phyloP scores from a whole-genome alignment of 495 filamentous ascomycete genomes.

The Penicillium herquei region DNA sequence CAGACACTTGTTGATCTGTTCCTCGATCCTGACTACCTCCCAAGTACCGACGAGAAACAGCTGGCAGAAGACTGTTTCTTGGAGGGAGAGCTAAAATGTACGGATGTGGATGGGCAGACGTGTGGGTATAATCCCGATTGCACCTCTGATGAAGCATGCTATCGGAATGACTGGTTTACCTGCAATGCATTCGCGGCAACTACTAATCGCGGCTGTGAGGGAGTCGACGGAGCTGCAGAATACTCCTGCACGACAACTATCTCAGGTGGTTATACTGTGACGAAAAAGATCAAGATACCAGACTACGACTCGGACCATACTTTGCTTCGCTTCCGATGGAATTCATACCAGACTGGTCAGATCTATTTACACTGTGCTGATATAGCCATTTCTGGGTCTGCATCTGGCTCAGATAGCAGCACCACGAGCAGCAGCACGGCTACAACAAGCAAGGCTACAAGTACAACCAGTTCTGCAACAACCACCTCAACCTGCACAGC shows the following conservation, averaged over 20 bases:
- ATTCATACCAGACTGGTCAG: constrained; percentile 56
- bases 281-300: constrained; percentile 54
- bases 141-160: constrained; percentile 42
- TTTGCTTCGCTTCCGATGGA: constrained; percentile 54
- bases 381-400: constrained; percentile 39
- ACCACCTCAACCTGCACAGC: constrained; percentile 3
- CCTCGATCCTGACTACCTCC: constrained; percentile 48
- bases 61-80: constrained; percentile 55
- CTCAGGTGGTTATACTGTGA: constrained; percentile 53
- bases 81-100: constrained; percentile 47
- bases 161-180: constrained; percentile 58
- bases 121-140: constrained; percentile 56
- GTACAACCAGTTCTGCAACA: not conserved
- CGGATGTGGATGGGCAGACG: constrained; percentile 49
- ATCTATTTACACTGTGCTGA: constrained; percentile 56
- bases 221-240: constrained; percentile 47
- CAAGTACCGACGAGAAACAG: constrained; percentile 54
- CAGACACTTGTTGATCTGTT: constrained; percentile 52
- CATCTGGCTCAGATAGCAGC: not conserved
- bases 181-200: constrained; percentile 45
- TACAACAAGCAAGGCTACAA: not conserved
- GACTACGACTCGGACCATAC: constrained; percentile 47
- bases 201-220: constrained; percentile 40
- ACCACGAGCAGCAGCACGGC: not conserved
- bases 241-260: constrained; percentile 52